Evolutionary conservation across 371 early-diverging fungal genomes (phyloP).

Genomic region (Mucor plumbeus): DNA sequence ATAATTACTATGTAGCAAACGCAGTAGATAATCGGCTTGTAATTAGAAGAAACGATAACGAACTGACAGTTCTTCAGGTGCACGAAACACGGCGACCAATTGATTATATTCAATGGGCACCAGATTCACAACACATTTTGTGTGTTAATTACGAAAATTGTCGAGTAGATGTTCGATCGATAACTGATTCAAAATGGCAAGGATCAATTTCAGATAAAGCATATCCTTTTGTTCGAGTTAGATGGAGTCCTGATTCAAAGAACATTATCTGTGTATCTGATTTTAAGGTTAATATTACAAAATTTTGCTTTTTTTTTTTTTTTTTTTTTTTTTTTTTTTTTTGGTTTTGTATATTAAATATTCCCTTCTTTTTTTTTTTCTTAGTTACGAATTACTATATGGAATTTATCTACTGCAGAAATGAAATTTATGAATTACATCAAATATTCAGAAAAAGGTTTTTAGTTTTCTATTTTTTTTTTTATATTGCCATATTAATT

Average conservation of each 20-base stretch:
- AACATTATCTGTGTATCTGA: conserved; percentile 70
- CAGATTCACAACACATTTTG: conserved; percentile 65
- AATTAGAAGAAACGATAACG: conserved; percentile 52
- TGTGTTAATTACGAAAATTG: conserved; percentile 58
- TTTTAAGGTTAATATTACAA: conserved; percentile 51
- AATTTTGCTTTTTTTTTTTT: too few relatives aligned
- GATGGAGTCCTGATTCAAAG: conserved; percentile 71
- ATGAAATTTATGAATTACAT: conserved; percentile 24
- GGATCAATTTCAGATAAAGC: conserved; percentile 67
- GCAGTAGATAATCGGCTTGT: conserved; percentile 74
- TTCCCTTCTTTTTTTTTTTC: too few relatives aligned
- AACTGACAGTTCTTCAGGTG: conserved; percentile 67
- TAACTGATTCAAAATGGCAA: conserved; percentile 70
- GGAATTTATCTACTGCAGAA: conserved; percentile 22
- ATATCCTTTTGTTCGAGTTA: conserved; percentile 57
- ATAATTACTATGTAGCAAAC: conserved; percentile 70
- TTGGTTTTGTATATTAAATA: background rate
- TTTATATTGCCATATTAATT: background rate
- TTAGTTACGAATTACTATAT: conserved; percentile 28
- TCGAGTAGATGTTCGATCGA: conserved; percentile 64
- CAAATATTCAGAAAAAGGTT: conserved; percentile 23
- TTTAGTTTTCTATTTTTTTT: background rate
- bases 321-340: too few relatives aligned
- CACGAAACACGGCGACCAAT: conserved; percentile 56
- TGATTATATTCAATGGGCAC: conserved; percentile 72